Evolutionary conservation across 2,329 filamentous ascomycete genomes (phyloP), one percentile per base, ranked within the genome.

Genomic region (Xylaria sp.): DNA sequence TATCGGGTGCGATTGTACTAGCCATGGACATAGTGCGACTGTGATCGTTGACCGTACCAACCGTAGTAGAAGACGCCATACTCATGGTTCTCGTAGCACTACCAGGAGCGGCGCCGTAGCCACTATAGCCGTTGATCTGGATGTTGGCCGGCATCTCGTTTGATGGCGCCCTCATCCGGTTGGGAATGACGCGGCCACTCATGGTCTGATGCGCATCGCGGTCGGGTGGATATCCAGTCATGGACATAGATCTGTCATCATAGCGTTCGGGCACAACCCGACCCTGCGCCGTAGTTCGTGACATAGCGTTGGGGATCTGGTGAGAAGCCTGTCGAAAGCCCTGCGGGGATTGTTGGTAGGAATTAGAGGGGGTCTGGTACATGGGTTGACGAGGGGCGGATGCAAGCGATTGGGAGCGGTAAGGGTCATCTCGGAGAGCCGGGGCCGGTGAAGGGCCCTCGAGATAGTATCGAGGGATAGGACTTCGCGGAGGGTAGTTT

Each of bases 171-270:
- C 74, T 67, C 60, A 65, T 66, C 54, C 90, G 83, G 69, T 87
- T 90, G 2, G 94, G 94, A 66, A 99, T 96, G 18, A 96, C 82
- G 66, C 94, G 85, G 52, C 94, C 94, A 71, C 90, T 96, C 85
- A 93, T 95, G 4, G 92, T 97, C 75, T 97, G 93, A 73, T 94
- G 89, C 50, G 92, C 80, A 69, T 90, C 89, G 62, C 84, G 82
- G 67, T 95, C 91, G 57, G 88, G 81, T 2, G 87, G 82, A 67
- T 91, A 90, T 8, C 90, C 91, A 4, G 89, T 94, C 88, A 99
- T 88, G 51, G 93, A 96, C 94, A 97, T 97, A 64, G 94, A 87
- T 59, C 94, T 85, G 74, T 97, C 93, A 69, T 95, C 91, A 63
- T 92, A 89, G 57, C 93, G 86, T 71, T 97, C 92, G 1, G 94